Conservation (phyloP, 1,139 yeast species). For the Keqinozyma sinolaborantium region DNA sequence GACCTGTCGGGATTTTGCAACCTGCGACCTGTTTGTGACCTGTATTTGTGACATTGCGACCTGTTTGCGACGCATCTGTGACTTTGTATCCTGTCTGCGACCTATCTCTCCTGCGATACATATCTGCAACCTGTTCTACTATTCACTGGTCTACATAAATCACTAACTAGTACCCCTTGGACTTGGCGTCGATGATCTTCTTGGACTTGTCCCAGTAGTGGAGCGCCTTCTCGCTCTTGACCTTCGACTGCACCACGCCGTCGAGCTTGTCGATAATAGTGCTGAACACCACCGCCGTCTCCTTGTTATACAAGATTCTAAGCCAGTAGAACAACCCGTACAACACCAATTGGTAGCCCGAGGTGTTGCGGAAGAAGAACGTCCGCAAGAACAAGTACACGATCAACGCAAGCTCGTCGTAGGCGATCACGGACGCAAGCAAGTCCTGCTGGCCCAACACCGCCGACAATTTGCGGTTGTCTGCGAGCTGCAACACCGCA, state of each 20-base stretch:
- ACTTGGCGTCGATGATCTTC: slow-evolving; percentile 31
- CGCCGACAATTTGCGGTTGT: slow-evolving; percentile 34
- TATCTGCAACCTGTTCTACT: too few species aligned
- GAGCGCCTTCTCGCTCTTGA: slow-evolving; percentile 46
- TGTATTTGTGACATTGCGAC: too few species aligned
- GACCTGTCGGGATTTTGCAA: neutral
- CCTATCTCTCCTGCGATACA: too few species aligned
- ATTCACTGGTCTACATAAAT: neutral
- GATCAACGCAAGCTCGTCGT: slow-evolving; percentile 56
- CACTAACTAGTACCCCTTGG: slow-evolving; percentile 3
- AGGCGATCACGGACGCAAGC: slow-evolving; percentile 52
- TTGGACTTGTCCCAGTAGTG: slow-evolving; percentile 41
- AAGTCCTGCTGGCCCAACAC: slow-evolving; percentile 34
- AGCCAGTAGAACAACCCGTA: slow-evolving; percentile 67
- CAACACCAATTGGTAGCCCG: slow-evolving; percentile 62
- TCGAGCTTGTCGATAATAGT: slow-evolving; percentile 42
- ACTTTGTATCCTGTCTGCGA: too few species aligned
- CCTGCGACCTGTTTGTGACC: too few species aligned
- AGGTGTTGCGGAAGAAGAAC: slow-evolving; percentile 56
- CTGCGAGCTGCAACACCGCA: slow-evolving; percentile 54
- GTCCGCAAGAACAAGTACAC: slow-evolving; percentile 56
- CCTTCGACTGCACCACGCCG: slow-evolving; percentile 26
- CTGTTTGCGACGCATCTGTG: too few species aligned
- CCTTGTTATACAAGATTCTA: slow-evolving; percentile 53
- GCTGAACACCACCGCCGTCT: slow-evolving; percentile 42